These are phyloP conservation scores for Phaeolepiota aurea DNA, from an alignment of 768 basidiomycete genomes.

Conservation along the genomic window DNA sequence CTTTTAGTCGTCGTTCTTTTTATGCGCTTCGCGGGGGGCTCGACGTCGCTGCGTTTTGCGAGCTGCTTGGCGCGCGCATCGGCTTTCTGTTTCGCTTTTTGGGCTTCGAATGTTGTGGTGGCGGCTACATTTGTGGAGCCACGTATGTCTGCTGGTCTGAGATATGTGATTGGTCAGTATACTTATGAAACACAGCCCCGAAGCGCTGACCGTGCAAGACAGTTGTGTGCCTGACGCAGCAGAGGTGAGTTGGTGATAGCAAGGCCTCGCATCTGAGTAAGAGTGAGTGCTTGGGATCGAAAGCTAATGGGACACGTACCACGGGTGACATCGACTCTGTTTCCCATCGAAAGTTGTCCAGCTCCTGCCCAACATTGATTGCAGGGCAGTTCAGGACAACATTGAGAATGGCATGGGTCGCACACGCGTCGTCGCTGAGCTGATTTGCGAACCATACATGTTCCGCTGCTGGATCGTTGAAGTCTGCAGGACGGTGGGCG, in stretches of 20 bases:
- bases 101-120: conserved; percentile 31
- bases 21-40: conserved; percentile 28
- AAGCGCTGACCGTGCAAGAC: conserved; percentile 43
- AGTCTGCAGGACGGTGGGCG: conserved; percentile 32
- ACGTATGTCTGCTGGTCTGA: conserved; percentile 50
- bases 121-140: conserved; percentile 40
- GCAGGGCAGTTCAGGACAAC: conserved; percentile 48
- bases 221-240: conserved; percentile 50
- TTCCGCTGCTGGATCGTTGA: conserved; percentile 45
- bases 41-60: conserved; percentile 16
- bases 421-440: conserved; percentile 58
- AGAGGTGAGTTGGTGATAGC: conserved; percentile 49
- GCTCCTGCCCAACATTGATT: conserved; percentile 36
- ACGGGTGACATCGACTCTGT: conserved; percentile 50
- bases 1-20: conserved; percentile 4
- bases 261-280: conserved; percentile 50
- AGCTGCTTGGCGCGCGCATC: conserved; percentile 7
- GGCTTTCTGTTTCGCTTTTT: conserved; percentile 25
- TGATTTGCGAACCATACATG: conserved; percentile 65
- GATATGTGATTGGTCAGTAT: conserved; percentile 5
- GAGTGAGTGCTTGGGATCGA: conserved; percentile 1
- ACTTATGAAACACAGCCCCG: background rate
- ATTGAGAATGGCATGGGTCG: conserved; percentile 54
- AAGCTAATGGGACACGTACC: conserved; percentile 25
- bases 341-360: conserved; percentile 36